Conservation (phyloP, 768 basidiomycete species). For the Macrocybe gigantea region DNA sequence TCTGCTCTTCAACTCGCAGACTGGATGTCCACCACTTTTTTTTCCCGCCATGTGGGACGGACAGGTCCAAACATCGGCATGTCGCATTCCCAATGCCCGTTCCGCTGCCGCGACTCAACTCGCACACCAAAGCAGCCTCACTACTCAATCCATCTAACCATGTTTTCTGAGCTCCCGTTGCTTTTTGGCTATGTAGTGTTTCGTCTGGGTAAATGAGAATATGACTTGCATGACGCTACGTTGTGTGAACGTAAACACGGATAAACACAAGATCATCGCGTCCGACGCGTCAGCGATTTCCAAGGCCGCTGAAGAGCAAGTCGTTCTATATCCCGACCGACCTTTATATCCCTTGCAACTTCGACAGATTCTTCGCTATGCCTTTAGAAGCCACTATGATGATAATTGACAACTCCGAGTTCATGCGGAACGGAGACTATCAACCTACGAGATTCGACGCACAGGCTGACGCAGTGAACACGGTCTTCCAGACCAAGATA, state of each 20-base stretch:
- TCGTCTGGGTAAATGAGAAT: too few relatives aligned
- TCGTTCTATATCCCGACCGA: too few relatives aligned
- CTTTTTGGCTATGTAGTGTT: too few relatives aligned
- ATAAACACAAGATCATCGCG: too few relatives aligned
- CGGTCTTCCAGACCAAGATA: constrained; percentile 88
- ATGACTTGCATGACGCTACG: too few relatives aligned
- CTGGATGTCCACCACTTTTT: constrained; percentile 9
- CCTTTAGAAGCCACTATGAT: constrained; percentile 98
- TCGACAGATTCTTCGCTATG: constrained; percentile 47
- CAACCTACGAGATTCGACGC: constrained; percentile 82
- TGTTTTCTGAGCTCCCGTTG: too few relatives aligned
- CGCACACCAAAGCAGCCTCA: too few relatives aligned
- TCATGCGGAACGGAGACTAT: constrained; percentile 95
- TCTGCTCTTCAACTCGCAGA: constrained; percentile 46
- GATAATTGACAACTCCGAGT: constrained; percentile 96
- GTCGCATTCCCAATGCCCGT: constrained; percentile 6
- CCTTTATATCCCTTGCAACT: background rate
- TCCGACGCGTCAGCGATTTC: too few relatives aligned
- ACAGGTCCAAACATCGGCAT: background rate
- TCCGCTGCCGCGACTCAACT: background rate
- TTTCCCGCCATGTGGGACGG: background rate
- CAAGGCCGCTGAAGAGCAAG: too few relatives aligned
- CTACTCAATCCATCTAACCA: too few relatives aligned
- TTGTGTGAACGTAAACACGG: too few relatives aligned
- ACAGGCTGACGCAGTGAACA: constrained; percentile 87